Evolutionary conservation across 2,329 filamentous ascomycete genomes (phyloP).

Genomic region (Tolypocladium paradoxum): DNA sequence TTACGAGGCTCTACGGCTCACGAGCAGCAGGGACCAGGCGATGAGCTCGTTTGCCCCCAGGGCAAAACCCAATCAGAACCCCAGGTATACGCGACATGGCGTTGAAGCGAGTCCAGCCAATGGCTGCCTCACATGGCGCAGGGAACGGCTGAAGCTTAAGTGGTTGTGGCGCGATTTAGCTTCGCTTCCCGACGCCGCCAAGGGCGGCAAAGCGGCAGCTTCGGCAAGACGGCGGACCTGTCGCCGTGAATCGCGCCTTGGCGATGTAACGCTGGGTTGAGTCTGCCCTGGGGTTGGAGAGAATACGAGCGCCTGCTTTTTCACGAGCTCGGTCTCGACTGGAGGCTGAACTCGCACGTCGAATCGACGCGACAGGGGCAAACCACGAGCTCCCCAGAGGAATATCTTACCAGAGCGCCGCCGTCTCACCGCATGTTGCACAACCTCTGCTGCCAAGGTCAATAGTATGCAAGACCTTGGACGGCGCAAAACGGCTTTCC

Average conservation of each 20-base stretch:
- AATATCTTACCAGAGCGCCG: not conserved
- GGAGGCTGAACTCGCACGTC: not conserved
- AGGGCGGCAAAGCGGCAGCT: not conserved
- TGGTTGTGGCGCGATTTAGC: not conserved
- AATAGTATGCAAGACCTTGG: not conserved
- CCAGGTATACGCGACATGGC: no score
- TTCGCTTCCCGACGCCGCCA: not conserved
- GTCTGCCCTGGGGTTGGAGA: not conserved
- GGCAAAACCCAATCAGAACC: no score
- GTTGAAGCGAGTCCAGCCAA: no score
- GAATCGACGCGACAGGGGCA: not conserved
- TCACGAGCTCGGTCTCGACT: not conserved
- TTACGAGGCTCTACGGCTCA: not conserved
- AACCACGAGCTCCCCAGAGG: no score
- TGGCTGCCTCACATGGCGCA: not conserved
- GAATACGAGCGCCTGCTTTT: not conserved
- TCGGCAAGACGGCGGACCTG: not conserved
- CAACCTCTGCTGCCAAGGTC: not conserved
- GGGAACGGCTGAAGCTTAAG: not conserved
- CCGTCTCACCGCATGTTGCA: not conserved
- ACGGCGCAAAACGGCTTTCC: not conserved
- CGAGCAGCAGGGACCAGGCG: not conserved
- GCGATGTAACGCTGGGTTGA: not conserved
- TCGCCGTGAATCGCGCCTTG: not conserved
- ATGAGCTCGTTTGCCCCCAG: not conserved